Percentiles rank a stretch among this genome's conserved stretches.
Evolutionary conservation across 2,329 filamentous ascomycete species (phyloP).

Genomic region (Colletotrichum costaricense): DNA sequence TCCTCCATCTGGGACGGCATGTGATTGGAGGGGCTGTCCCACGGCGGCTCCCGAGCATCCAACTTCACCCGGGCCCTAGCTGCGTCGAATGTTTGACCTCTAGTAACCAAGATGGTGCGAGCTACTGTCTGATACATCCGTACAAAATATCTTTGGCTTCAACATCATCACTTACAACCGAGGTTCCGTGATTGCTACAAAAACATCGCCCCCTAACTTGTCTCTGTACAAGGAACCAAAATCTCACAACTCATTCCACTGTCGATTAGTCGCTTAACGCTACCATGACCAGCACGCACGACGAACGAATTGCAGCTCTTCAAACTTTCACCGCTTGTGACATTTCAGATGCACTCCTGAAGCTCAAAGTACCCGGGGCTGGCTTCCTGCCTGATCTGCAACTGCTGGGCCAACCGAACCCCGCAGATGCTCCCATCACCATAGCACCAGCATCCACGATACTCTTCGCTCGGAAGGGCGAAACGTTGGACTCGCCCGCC

Average conservation of each 20-base stretch:
- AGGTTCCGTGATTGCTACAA: not conserved
- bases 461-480: constrained; percentile 70
- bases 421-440: constrained; percentile 43
- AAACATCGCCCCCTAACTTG: not conserved
- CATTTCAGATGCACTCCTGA: constrained; percentile 79
- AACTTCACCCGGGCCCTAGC: constrained; percentile 34
- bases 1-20: constrained; percentile 37
- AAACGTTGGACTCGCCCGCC: constrained; percentile 44
- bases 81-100: constrained; percentile 35
- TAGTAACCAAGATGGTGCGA: constrained; percentile 32
- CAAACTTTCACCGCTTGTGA: constrained; percentile 61
- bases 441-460: constrained; percentile 70
- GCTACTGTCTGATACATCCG: not conserved
- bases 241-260: not conserved
- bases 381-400: constrained; percentile 73
- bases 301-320: constrained; percentile 41
- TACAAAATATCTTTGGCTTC: not conserved
- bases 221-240: not conserved
- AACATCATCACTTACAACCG: not conserved
- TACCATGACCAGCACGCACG: constrained; percentile 36
- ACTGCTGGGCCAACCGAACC: constrained; percentile 44
- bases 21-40: constrained; percentile 43
- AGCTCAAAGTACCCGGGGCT: constrained; percentile 73
- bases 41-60: constrained; percentile 41
- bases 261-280: not conserved